Percentiles rank a stretch among this genome's conserved stretches.
Evolutionary conservation across 257 asterid genomes (phyloP).

Genomic region (Salvia hispanica): DNA sequence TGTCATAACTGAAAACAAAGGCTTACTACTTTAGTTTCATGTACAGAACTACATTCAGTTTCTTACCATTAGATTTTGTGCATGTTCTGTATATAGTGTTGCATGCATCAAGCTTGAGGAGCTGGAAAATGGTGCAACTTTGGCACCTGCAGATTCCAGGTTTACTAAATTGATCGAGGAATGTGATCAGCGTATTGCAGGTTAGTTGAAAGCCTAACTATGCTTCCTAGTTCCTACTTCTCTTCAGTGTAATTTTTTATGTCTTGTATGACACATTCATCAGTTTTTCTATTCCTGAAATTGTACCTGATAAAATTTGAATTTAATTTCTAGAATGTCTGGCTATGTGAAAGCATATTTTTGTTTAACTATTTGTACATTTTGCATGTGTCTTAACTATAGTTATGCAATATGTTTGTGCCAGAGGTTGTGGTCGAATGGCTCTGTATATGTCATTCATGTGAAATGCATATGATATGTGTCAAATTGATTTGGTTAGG

Average conservation of each 20-base stretch:
- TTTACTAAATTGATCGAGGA: conserved; percentile 71
- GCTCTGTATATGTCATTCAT: background rate
- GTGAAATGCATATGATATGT: background rate
- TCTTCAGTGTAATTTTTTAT: background rate
- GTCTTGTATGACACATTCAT: background rate
- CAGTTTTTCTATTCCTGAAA: background rate
- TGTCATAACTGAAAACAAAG: background rate
- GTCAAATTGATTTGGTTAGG: too few relatives aligned
- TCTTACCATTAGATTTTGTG: background rate
- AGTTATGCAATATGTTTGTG: conserved; percentile 4
- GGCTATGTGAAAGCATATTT: conserved; percentile 11
- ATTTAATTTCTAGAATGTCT: background rate
- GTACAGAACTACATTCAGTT: background rate
- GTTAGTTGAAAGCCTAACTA: conserved; percentile 35
- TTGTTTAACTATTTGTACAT: background rate
- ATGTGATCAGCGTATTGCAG: conserved; percentile 73
- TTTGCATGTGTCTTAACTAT: background rate
- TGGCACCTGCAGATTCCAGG: conserved; percentile 77
- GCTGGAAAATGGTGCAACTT: conserved; percentile 72
- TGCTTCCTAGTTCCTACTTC: background rate
- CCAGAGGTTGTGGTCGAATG: background rate
- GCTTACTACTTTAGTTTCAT: background rate
- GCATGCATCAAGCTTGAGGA: conserved; percentile 96
- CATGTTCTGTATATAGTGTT: conserved; percentile 43
- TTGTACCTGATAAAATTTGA: background rate